These are phyloP conservation scores for Phoenix roebelenii DNA, from an alignment of 176 grass and related monocot genomes.

Conservation along the genomic window DNA sequence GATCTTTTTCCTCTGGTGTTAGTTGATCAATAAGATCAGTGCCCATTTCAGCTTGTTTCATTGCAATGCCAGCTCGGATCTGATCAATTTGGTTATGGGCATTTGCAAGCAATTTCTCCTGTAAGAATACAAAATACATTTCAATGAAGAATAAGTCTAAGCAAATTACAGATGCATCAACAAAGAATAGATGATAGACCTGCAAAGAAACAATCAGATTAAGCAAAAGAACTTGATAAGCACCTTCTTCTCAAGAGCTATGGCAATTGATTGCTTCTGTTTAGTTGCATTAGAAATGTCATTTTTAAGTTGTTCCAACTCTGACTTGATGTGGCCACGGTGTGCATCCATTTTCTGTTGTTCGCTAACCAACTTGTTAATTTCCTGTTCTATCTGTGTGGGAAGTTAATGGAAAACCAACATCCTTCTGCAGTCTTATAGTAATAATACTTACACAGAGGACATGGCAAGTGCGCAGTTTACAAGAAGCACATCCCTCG, in stretches of 20 bases:
- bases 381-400: slow-evolving; percentile 93
- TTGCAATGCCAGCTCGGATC: slow-evolving; percentile 77
- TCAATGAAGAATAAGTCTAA: neutral
- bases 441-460: neutral
- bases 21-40: slow-evolving; percentile 98
- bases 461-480: too few relatives aligned
- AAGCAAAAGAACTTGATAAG: slow-evolving; percentile 4
- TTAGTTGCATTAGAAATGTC: slow-evolving; percentile 59
- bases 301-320: slow-evolving; percentile 63
- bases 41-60: slow-evolving; percentile 98
- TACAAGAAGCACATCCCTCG: too few relatives aligned
- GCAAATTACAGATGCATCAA: neutral
- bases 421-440: slow-evolving; percentile 20
- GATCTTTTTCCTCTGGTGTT: slow-evolving; percentile 69
- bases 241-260: slow-evolving; percentile 92
- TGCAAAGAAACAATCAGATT: slow-evolving; percentile 2
- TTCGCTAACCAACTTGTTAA: slow-evolving; percentile 77
- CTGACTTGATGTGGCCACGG: slow-evolving; percentile 64
- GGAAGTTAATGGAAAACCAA: slow-evolving; percentile 50
- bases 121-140: slow-evolving; percentile 10
- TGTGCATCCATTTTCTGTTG: slow-evolving; percentile 97
- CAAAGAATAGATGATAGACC: slow-evolving; percentile 2
- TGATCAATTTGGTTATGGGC: slow-evolving; percentile 91
- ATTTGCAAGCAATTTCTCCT: slow-evolving; percentile 94
- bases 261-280: slow-evolving; percentile 58